Evolutionary conservation across 257 asterid genomes (phyloP).

Genomic region (Ocimum tenuiflorum): DNA sequence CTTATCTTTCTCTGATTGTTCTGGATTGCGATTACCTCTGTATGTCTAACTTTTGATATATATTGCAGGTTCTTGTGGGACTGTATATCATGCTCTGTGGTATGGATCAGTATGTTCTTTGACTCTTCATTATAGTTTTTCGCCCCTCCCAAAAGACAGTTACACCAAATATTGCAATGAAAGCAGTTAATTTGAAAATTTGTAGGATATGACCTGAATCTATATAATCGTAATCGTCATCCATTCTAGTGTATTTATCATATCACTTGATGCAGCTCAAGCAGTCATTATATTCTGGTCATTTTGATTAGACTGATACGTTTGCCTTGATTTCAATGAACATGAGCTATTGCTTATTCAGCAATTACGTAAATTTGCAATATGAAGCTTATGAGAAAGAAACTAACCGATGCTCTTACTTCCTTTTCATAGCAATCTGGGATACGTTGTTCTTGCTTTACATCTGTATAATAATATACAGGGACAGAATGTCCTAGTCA

Average conservation of each 20-base stretch:
- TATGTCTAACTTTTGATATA: constrained; percentile 17
- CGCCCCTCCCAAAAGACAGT: not conserved
- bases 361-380: not conserved
- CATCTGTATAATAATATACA: not conserved
- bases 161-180: not conserved
- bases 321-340: not conserved
- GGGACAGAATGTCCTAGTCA: constrained; percentile 1
- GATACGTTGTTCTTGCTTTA: not conserved
- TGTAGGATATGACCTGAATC: not conserved
- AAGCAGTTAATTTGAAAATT: not conserved
- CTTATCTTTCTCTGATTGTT: not conserved
- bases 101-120: constrained; percentile 94
- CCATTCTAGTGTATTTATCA: not conserved
- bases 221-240: not conserved
- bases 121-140: constrained; percentile 32
- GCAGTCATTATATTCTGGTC: not conserved
- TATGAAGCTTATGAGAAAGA: constrained; percentile 1
- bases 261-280: not conserved
- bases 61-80: constrained; percentile 93
- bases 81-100: constrained; percentile 96
- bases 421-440: not conserved
- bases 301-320: not conserved
- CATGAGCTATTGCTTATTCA: not conserved
- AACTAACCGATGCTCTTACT: not conserved
- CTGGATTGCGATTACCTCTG: constrained; percentile 10